Evolutionary conservation across 352 stramenopile species (phyloP).

Genomic region (Globisporangium nagaii): DNA sequence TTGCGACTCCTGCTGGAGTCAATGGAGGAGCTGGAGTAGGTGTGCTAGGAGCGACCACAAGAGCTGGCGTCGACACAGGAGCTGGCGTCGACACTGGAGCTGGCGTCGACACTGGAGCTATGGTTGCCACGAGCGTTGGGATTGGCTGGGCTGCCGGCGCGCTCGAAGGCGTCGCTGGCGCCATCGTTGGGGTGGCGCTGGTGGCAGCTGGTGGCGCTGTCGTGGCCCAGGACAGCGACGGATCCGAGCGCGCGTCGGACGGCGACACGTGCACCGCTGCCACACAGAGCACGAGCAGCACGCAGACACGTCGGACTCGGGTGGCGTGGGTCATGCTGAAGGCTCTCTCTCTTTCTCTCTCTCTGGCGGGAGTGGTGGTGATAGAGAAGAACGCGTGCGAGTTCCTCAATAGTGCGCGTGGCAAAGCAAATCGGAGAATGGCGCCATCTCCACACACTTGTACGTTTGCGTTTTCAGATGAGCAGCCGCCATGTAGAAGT

Average conservation of each 20-base stretch:
- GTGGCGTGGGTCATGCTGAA: neutral
- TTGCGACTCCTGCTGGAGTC: no score
- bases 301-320: no score
- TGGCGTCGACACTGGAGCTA: neutral
- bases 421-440: no score
- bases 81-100: neutral
- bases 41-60: no score
- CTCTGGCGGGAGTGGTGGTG: neutral
- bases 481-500: no score
- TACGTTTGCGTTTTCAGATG: no score
- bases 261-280: neutral
- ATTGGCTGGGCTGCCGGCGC: neutral
- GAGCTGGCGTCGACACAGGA: neutral
- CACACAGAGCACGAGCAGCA: neutral
- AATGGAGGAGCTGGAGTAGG: neutral
- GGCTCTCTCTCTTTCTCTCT: neutral
- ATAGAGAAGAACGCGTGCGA: no score
- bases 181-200: neutral
- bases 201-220: neutral
- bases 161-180: neutral
- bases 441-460: no score
- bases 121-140: no score
- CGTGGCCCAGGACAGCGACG: slow-evolving; percentile 4
- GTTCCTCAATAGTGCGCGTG: no score
- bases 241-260: neutral